A percentile compares a stretch with the other conserved stretches of the same genome.
Conservation (phyloP, 495 filamentous ascomycete genomes). For the Penicillium paxilli region DNA sequence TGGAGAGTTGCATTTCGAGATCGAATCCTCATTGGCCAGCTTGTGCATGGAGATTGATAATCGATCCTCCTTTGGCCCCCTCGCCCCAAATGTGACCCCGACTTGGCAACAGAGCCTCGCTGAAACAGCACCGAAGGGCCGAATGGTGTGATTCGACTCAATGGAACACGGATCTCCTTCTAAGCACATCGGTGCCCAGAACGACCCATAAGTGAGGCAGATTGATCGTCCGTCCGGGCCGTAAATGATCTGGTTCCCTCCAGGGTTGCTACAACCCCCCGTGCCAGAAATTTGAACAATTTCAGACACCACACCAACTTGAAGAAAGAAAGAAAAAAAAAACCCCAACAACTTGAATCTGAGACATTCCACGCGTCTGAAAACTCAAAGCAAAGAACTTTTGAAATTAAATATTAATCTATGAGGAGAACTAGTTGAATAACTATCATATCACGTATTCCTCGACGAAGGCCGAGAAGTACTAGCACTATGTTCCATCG, state of each 20-base stretch:
- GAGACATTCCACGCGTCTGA: background rate
- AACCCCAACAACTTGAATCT: too few species aligned
- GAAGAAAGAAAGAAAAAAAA: too few species aligned
- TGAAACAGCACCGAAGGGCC: background rate
- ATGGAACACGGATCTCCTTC: too few species aligned
- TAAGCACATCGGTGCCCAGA: too few species aligned
- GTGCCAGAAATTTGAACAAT: too few species aligned
- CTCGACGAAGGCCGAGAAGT: conserved; percentile 10
- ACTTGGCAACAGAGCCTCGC: background rate
- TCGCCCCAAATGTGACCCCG: background rate
- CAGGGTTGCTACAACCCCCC: too few species aligned
- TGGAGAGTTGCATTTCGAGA: too few species aligned
- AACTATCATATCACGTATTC: conserved; percentile 1
- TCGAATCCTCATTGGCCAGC: background rate
- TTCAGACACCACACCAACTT: too few species aligned
- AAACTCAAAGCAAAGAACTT: background rate
- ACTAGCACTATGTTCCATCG: conserved; percentile 6
- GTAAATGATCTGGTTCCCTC: too few species aligned
- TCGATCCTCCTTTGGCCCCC: background rate
- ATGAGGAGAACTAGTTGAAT: too few species aligned
- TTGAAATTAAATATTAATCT: background rate
- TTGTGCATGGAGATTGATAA: background rate
- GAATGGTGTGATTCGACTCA: background rate
- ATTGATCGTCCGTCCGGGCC: too few species aligned
- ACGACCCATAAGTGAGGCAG: too few species aligned